Evolutionary conservation across 2,329 filamentous ascomycete genomes (phyloP), one percentile per base, ranked within the genome.

Genomic region (Dothideomycetes sp.): DNA sequence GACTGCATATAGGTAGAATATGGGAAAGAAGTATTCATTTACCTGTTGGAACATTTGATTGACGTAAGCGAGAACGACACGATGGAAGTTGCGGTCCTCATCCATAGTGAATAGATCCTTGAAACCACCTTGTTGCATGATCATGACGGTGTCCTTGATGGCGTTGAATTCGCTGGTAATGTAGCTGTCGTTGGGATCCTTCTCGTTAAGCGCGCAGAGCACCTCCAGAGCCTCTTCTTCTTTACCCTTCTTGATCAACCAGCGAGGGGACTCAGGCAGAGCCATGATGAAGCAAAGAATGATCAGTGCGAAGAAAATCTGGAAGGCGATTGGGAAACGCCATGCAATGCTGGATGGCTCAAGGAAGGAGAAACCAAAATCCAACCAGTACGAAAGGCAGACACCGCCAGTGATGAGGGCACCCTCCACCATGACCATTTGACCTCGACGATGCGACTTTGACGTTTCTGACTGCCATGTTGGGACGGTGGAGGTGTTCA

Each of bases 221-320:
- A 73, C 67, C 11, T 63, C 53, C 9, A 64, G 51, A 0, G 70
- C 69, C 46, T 72, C 65, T 15, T 73, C 65, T 44, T 74, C 69
- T 11, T 64, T 61, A 31, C 72, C 72, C 51, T 73, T 72, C 35
- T 75, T 53, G 18, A 77, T 66, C 5, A 78, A 60, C 69, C 72
- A 74, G 34, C 72, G 63, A 3, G 70, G 71, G 0, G 68, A 72
- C 48, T 75, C 72, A 3, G 70, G 70, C 2, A 73, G 58, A n/a
- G 58, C 56, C 42, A 69, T 54, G 33, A 70, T 59, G 35, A 64
- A 63, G 9, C 44, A 48, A 32, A 70, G 58, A 15, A 73, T 70
- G 17, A 72, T 55, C 3, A 67, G 42, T 1, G 69, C 68, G 44
- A 75, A 74, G 42, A 72, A 48, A 41, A 70, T 69, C 51, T 74